Evolutionary conservation across 2,329 filamentous ascomycete species (phyloP).

Genomic region (Aspergillus unguis): DNA sequence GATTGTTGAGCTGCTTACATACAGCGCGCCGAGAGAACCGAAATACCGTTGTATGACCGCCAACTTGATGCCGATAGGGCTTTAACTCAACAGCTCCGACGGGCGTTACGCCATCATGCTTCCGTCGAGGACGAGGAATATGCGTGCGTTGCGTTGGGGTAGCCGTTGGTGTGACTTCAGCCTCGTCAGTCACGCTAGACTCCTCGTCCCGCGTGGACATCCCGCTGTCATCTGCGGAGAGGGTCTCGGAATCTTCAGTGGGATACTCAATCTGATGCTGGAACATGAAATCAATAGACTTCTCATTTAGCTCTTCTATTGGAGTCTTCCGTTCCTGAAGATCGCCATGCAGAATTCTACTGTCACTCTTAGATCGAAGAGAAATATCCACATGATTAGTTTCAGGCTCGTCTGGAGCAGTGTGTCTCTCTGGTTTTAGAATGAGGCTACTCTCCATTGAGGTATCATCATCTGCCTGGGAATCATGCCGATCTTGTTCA

Average conservation of each 20-base stretch:
- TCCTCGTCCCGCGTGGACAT: slow-evolving; percentile 49
- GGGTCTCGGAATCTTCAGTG: slow-evolving; percentile 42
- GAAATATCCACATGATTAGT: slow-evolving; percentile 60
- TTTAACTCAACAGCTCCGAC: slow-evolving; percentile 92
- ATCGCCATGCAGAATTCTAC: slow-evolving; percentile 60
- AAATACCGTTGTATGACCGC: slow-evolving; percentile 93
- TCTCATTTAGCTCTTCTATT: slow-evolving; percentile 37
- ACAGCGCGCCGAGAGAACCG: slow-evolving; percentile 92
- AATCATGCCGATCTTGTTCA: slow-evolving; percentile 19
- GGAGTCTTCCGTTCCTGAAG: slow-evolving; percentile 42
- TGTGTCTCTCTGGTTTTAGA: slow-evolving; percentile 28
- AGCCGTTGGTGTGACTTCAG: slow-evolving; percentile 48
- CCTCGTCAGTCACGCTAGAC: slow-evolving; percentile 54
- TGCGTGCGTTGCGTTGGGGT: slow-evolving; percentile 37
- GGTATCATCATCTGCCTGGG: slow-evolving; percentile 25
- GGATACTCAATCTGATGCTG: slow-evolving; percentile 38
- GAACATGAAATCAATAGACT: slow-evolving; percentile 34
- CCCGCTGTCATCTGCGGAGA: slow-evolving; percentile 42
- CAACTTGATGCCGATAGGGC: slow-evolving; percentile 95
- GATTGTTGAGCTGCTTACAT: slow-evolving; percentile 96
- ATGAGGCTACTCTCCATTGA: slow-evolving; percentile 26
- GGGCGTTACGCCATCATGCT: slow-evolving; percentile 46
- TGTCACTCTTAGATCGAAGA: slow-evolving; percentile 58
- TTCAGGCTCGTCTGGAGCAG: slow-evolving; percentile 26
- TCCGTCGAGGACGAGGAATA: slow-evolving; percentile 27